Conservation (phyloP, 73 alveolate species). For the Tetrahymena elliotti region DNA sequence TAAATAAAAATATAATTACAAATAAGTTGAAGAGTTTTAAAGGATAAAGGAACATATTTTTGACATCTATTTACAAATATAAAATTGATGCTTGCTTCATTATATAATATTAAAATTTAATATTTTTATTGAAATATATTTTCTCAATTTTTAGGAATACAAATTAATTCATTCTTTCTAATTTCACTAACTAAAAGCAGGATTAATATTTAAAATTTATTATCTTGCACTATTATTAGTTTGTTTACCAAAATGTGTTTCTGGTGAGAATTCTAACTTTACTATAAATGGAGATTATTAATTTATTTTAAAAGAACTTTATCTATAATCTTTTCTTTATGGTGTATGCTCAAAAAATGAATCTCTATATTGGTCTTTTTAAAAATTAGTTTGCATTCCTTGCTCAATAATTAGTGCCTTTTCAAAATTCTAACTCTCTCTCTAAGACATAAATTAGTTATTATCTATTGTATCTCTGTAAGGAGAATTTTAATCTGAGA, state of each 20-base stretch:
- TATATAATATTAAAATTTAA: too few species aligned
- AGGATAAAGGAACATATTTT: too few species aligned
- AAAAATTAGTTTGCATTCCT: background rate
- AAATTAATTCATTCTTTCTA: background rate
- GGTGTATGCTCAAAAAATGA: background rate
- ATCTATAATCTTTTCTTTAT: background rate
- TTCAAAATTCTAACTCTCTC: background rate
- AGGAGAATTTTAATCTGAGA: background rate
- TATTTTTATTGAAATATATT: too few species aligned
- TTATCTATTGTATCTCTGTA: background rate
- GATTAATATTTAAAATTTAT: background rate
- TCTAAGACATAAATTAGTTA: background rate
- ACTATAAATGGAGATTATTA: background rate
- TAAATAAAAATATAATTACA: too few species aligned
- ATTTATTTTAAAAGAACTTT: background rate
- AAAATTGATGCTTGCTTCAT: too few species aligned
- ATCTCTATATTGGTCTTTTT: background rate
- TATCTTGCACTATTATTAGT: background rate
- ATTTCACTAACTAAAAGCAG: background rate
- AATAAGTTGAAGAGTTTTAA: too few species aligned
- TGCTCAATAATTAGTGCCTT: background rate
- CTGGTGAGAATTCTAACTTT: background rate
- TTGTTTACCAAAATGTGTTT: background rate
- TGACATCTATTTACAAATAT: too few species aligned
- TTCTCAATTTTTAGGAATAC: too few species aligned